Base-by-base conservation (phyloP, 192 early-diverging fungal genomes). In the Oehlia diaphana region DNA sequence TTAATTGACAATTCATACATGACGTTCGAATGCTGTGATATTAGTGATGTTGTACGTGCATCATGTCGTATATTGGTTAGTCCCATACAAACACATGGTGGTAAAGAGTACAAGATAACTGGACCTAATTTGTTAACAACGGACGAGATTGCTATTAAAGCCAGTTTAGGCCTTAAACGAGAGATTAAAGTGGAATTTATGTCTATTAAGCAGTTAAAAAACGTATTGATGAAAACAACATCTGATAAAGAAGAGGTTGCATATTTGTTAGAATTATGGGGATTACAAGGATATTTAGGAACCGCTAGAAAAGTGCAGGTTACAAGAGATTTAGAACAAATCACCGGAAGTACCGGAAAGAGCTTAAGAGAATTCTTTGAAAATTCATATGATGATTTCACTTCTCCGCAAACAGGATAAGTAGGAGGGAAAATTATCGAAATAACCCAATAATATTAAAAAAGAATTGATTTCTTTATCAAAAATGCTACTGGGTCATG, bases 261-360 rank as follows among this genome's bases (percentile, higher is more conserved):
- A n/a, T 70, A 70, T n/a, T 37, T 70, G 14, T 70, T 70, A n/a
- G 68, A 70, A 70, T 70, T 70, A 44, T 70, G 68, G 68, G 68
- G 68, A n/a, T 42, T 70, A 42, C 68, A 70, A 70, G 39, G 19
- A 2, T 39, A 42, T 70, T 21, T 35, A 14, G 68, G 68, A n/a
- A 37, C 35, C 13, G 4, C 68, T 44, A 33, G 68, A 70, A 70
- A 21, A 9, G 68, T 70, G 13, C 68, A 70, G 42, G 68, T 70
- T n/a, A 70, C 68, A 39, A 33, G 68, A 39, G 68, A 70, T 39
- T n/a, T 70, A 8, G 68, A 70, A 37, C 44, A 26, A 21, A 70
- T 70, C 19, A 70, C 68, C 2, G 68, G 68, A 9, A 37, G 35
- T 44, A n/a, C 68, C 2, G 68, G 68, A n/a, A 70, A 42, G 7